These are phyloP conservation scores for Cyphellophora europaea DNA, from an alignment of 2,329 filamentous ascomycete genomes.

Conservation along the genomic window DNA sequence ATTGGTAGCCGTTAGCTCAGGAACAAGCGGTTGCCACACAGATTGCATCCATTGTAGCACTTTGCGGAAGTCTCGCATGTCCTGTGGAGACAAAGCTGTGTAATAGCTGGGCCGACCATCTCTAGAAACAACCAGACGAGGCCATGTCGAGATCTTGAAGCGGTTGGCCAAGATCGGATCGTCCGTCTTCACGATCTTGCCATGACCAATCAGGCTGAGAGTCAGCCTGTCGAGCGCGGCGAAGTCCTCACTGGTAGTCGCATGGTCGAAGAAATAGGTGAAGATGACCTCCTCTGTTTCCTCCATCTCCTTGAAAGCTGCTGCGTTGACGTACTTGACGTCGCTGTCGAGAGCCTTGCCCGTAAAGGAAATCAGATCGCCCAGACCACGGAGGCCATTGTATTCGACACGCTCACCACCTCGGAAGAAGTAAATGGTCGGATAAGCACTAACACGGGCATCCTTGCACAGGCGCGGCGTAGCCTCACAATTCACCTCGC, in stretches of 20 bases:
- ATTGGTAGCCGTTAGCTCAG: slow-evolving; percentile 84
- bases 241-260: slow-evolving; percentile 88
- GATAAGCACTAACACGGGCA: slow-evolving; percentile 67
- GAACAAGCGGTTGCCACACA: slow-evolving; percentile 92
- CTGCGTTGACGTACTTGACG: slow-evolving; percentile 70
- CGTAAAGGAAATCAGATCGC: slow-evolving; percentile 79
- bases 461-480: slow-evolving; percentile 90
- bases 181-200: slow-evolving; percentile 83
- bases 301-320: slow-evolving; percentile 70
- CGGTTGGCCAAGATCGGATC: slow-evolving; percentile 65
- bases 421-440: slow-evolving; percentile 86
- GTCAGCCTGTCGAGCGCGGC: slow-evolving; percentile 76
- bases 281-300: slow-evolving; percentile 94
- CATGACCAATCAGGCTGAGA: slow-evolving; percentile 80
- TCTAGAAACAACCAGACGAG: slow-evolving; percentile 78
- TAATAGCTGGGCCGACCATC: slow-evolving; percentile 89
- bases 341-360: slow-evolving; percentile 75
- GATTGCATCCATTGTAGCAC: slow-evolving; percentile 90
- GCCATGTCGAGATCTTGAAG: slow-evolving; percentile 96
- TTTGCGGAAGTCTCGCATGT: slow-evolving; percentile 79
- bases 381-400: slow-evolving; percentile 78
- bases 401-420: slow-evolving; percentile 90
- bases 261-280: slow-evolving; percentile 94
- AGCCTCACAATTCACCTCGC: slow-evolving; percentile 89
- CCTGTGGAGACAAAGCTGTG: slow-evolving; percentile 71